Percentiles rank a stretch among this genome's conserved stretches.
These are phyloP conservation scores for Sparassis latifolia DNA, from an alignment of 1,284 basidiomycete genomes.

Conservation along the genomic window DNA sequence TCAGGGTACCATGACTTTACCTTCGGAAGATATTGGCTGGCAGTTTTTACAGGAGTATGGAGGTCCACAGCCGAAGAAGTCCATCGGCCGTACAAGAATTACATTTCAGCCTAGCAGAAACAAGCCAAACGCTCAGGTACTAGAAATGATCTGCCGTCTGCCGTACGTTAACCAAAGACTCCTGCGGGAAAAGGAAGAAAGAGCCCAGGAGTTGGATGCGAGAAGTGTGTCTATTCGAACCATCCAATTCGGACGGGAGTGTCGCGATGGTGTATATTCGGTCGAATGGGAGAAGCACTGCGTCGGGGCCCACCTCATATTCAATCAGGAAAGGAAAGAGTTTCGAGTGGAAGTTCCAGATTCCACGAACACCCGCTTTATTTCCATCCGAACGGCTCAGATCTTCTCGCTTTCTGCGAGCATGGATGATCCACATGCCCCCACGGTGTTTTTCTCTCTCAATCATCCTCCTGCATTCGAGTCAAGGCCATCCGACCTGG, in stretches of 20 bases:
- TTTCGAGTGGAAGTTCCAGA: constrained; percentile 32
- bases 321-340: constrained; percentile 41
- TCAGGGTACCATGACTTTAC: constrained; percentile 43
- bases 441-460: constrained; percentile 36
- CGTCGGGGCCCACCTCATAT: constrained; percentile 23
- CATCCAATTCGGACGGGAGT: constrained; percentile 50
- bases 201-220: constrained; percentile 22
- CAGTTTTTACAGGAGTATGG: constrained; percentile 44
- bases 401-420: constrained; percentile 34
- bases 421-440: constrained; percentile 16
- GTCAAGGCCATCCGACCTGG: constrained; percentile 21
- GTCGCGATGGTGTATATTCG: constrained; percentile 47
- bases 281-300: constrained; percentile 44
- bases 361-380: constrained; percentile 21
- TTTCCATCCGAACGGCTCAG: constrained; percentile 40
- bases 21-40: constrained; percentile 29
- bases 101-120: constrained; percentile 32
- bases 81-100: constrained; percentile 26
- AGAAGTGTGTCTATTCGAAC: constrained; percentile 25
- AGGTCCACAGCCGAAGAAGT: constrained; percentile 10
- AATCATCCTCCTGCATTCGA: constrained; percentile 42
- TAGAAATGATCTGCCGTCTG: constrained; percentile 35
- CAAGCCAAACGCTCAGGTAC: constrained; percentile 25
- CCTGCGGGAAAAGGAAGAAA: constrained; percentile 22
- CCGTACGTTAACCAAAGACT: constrained; percentile 41